Conservation (phyloP, 2,329 filamentous ascomycete species). For the Plectosphaerella plurivora region DNA sequence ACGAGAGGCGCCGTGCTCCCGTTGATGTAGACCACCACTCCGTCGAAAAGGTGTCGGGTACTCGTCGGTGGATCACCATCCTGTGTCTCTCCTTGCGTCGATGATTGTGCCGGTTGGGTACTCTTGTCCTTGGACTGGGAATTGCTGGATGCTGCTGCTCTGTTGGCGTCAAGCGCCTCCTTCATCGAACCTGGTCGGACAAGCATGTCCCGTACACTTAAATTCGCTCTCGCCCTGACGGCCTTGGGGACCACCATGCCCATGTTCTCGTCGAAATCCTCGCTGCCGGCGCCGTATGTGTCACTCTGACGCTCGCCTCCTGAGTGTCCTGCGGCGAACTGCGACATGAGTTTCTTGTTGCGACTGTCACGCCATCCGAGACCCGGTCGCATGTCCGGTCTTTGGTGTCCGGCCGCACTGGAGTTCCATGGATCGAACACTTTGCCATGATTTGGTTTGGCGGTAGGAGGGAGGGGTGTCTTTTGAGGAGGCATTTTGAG, state of each 20-base stretch:
- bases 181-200: constrained; percentile 39
- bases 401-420: constrained; percentile 73
- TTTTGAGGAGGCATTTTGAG: not conserved
- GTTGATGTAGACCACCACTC: constrained; percentile 78
- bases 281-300: constrained; percentile 59
- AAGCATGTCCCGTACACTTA: constrained; percentile 52
- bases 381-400: constrained; percentile 61
- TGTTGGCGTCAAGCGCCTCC: constrained; percentile 3
- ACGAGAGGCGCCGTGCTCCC: constrained; percentile 77
- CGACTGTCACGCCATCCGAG: constrained; percentile 69
- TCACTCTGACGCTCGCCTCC: constrained; percentile 60
- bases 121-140: not conserved
- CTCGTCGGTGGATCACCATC: constrained; percentile 17
- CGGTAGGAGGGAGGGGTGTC: constrained; percentile 22
- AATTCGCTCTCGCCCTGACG: constrained; percentile 29
- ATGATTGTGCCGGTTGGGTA: not conserved
- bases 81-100: not conserved
- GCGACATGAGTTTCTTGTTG: constrained; percentile 62
- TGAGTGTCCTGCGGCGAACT: constrained; percentile 56
- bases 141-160: not conserved
- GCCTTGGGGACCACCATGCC: constrained; percentile 39
- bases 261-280: constrained; percentile 44
- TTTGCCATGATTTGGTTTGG: constrained; percentile 35
- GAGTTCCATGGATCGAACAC: constrained; percentile 69
- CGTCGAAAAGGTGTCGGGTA: constrained; percentile 56